Percentiles rank a stretch among this genome's conserved stretches.
These are phyloP conservation scores for Phytophthora uliginosa DNA, from an alignment of 352 stramenopile species.

Conservation along the genomic window DNA sequence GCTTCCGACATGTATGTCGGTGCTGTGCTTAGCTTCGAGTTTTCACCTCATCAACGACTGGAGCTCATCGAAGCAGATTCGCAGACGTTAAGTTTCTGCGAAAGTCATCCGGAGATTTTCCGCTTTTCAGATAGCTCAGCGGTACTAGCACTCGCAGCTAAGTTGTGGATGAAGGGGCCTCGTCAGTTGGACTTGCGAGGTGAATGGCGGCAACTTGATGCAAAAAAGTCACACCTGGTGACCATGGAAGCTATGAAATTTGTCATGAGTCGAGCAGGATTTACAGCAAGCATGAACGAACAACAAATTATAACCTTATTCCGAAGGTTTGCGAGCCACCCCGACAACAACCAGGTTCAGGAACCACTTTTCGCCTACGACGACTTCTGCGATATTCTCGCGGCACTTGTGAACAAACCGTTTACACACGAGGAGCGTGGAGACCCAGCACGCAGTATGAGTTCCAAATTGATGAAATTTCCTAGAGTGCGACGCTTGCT, in stretches of 20 bases:
- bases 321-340: conserved; percentile 44
- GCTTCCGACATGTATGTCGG: conserved; percentile 81
- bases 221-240: conserved; percentile 21
- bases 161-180: conserved; percentile 26
- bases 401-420: conserved; percentile 30
- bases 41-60: conserved; percentile 74
- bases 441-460: conserved; percentile 12
- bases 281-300: conserved; percentile 50
- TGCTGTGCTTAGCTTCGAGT: conserved; percentile 73
- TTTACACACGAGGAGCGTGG: conserved; percentile 8
- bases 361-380: conserved; percentile 53
- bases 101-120: conserved; percentile 77
- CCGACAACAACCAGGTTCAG: conserved; percentile 19
- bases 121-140: conserved; percentile 59
- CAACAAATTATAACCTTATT: conserved; percentile 76
- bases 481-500: conserved; percentile 31
- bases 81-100: conserved; percentile 83
- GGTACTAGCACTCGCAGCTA: conserved; percentile 41
- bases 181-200: conserved; percentile 41
- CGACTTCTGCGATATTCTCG: conserved; percentile 72
- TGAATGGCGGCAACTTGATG: conserved; percentile 51
- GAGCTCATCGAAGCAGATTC: conserved; percentile 80
- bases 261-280: conserved; percentile 26
- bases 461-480: conserved; percentile 46
- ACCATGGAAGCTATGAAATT: conserved; percentile 33